A percentile compares a stretch with the other conserved stretches of the same genome.
Evolutionary conservation across 169 alveolate species (phyloP).

Genomic region (Eimeria sp.): DNA sequence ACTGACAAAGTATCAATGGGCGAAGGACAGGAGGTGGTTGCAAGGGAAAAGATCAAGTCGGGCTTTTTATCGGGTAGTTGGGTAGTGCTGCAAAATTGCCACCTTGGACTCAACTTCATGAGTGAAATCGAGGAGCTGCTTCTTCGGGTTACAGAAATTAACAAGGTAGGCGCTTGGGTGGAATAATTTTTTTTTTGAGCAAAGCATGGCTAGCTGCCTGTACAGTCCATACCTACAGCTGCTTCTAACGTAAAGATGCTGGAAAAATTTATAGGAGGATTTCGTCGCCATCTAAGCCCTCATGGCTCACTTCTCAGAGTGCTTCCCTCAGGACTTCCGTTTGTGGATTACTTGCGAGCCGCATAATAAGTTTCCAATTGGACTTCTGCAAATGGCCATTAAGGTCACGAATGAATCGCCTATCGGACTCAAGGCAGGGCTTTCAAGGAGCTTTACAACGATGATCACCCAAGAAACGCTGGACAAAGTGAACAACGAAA

Average conservation of each 20-base stretch:
- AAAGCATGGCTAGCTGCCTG: background rate
- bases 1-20: constrained; percentile 98
- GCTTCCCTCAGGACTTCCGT: constrained; percentile 90
- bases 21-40: constrained; percentile 97
- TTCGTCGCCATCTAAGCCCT: background rate
- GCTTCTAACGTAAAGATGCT: background rate
- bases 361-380: constrained; percentile 97
- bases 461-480: constrained; percentile 95
- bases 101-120: constrained; percentile 96
- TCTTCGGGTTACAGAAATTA: constrained; percentile 90
- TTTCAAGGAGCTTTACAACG: constrained; percentile 96
- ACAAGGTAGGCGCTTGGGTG: constrained; percentile 89
- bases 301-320: constrained; percentile 49
- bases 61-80: constrained; percentile 97
- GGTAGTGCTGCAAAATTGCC: constrained; percentile 98
- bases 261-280: background rate
- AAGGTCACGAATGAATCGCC: constrained; percentile 98
- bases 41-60: constrained; percentile 92
- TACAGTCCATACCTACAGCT: background rate
- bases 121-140: constrained; percentile 94
- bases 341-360: constrained; percentile 96
- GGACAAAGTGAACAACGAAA: constrained; percentile 96
- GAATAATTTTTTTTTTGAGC: background rate
- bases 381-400: constrained; percentile 97
- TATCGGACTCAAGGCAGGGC: constrained; percentile 98